Conservation (phyloP, 495 filamentous ascomycete genomes). For the Penicillium argentinense region DNA sequence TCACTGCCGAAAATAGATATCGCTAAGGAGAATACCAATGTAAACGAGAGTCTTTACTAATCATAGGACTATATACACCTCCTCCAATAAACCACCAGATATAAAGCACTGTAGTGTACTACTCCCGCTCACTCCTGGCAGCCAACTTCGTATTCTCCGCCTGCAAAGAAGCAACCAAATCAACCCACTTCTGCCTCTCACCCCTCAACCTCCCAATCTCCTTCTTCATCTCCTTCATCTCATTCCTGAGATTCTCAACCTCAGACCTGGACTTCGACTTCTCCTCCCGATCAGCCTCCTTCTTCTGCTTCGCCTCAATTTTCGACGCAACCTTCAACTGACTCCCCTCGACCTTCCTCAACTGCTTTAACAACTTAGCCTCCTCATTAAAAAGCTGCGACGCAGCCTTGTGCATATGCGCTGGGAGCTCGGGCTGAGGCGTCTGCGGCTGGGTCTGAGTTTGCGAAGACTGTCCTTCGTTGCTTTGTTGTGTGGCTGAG, state of each 20-base stretch:
- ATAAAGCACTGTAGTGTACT: no score
- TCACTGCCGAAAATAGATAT: no score
- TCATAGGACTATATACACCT: no score
- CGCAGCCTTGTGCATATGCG: conserved; percentile 29
- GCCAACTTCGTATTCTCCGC: conserved; percentile 56
- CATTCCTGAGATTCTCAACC: conserved; percentile 53
- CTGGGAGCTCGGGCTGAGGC: conserved; percentile 13
- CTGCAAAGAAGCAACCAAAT: conserved; percentile 64
- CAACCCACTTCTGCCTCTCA: conserved; percentile 62
- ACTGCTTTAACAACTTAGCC: conserved; percentile 38
- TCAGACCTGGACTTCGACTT: conserved; percentile 46
- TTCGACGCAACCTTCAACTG: conserved; percentile 45
- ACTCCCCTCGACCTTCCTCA: conserved; percentile 38
- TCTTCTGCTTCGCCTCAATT: conserved; percentile 47
- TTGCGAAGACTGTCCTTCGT: conserved; percentile 10
- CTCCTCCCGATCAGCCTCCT: conserved; percentile 60
- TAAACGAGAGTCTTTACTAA: not conserved
- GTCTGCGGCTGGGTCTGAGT: conserved; percentile 6
- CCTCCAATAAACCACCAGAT: no score
- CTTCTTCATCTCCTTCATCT: conserved; percentile 53
- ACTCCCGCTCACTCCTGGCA: conserved; percentile 6
- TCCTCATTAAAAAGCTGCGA: conserved; percentile 34
- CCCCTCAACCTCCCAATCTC: conserved; percentile 56
- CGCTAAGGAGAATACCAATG: no score
- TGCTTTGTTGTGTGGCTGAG: conserved; percentile 59